Conservation (phyloP, 1,284 basidiomycete genomes). For the Tranzscheliella williamsii region DNA sequence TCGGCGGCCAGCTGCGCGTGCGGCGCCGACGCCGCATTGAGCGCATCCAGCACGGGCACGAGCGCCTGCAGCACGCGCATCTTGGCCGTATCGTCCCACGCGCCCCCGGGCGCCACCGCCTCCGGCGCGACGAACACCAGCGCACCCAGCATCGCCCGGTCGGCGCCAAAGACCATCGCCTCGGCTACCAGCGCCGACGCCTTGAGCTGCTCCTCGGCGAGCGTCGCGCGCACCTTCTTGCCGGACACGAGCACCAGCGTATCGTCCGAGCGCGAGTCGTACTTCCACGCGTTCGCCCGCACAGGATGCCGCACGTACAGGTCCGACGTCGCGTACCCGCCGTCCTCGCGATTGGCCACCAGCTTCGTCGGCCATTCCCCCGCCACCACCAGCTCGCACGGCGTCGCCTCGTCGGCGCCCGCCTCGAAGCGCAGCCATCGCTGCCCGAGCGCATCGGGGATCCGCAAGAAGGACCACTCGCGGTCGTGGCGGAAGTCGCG, state of each 20-base stretch:
- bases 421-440: slow-evolving; percentile 30
- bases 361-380: slow-evolving; percentile 46
- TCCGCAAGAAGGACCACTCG: slow-evolving; percentile 69
- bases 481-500: slow-evolving; percentile 67
- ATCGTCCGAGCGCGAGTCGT: slow-evolving; percentile 40
- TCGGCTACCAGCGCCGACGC: slow-evolving; percentile 14
- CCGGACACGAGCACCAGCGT: slow-evolving; percentile 45
- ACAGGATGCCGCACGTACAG: slow-evolving; percentile 20
- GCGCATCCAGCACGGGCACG: slow-evolving; percentile 3
- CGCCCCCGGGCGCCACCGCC: background rate
- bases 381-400: slow-evolving; percentile 38
- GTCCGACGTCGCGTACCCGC: slow-evolving; percentile 41
- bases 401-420: background rate
- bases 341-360: slow-evolving; percentile 35
- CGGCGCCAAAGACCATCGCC: slow-evolving; percentile 47
- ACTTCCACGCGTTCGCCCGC: slow-evolving; percentile 22
- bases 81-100: slow-evolving; percentile 6
- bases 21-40: slow-evolving; percentile 29
- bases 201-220: slow-evolving; percentile 32
- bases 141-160: slow-evolving; percentile 41
- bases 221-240: slow-evolving; percentile 32
- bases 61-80: slow-evolving; percentile 12
- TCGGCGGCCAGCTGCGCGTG: slow-evolving; percentile 37
- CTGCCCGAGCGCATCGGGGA: slow-evolving; percentile 53
- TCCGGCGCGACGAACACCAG: slow-evolving; percentile 27